Evolutionary conservation across 257 asterid genomes (phyloP).

Genomic region (Coffea canephora): DNA sequence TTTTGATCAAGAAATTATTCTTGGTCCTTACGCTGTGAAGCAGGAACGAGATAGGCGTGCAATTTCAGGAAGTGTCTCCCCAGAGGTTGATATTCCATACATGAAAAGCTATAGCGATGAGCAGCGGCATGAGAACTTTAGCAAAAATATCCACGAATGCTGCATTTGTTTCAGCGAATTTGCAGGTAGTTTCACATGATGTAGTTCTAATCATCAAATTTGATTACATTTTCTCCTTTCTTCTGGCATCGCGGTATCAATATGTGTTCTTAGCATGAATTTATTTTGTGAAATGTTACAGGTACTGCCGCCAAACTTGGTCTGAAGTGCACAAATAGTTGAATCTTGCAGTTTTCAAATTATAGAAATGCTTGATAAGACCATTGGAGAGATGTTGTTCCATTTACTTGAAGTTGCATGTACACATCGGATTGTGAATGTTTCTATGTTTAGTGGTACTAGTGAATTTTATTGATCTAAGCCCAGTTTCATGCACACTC

Average conservation of each 20-base stretch:
- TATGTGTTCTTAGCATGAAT: neutral
- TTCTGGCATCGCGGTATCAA: neutral
- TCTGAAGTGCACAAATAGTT: neutral
- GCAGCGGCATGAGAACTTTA: slow-evolving; percentile 58
- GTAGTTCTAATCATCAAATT: neutral
- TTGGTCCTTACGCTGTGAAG: slow-evolving; percentile 53
- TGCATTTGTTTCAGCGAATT: slow-evolving; percentile 71
- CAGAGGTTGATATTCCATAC: slow-evolving; percentile 63
- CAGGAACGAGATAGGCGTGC: slow-evolving; percentile 61
- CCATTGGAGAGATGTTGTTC: too few relatives aligned
- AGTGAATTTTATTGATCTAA: neutral
- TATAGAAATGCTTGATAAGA: neutral
- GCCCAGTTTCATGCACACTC: too few relatives aligned
- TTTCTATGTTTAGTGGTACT: neutral
- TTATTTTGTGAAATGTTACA: neutral
- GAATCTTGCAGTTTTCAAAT: neutral
- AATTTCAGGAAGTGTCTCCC: slow-evolving; percentile 57
- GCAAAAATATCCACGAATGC: slow-evolving; percentile 70
- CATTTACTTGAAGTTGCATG: neutral
- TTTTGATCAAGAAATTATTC: slow-evolving; percentile 61
- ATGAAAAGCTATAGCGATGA: slow-evolving; percentile 74
- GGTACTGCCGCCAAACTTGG: neutral
- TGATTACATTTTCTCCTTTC: neutral
- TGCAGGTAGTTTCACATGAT: slow-evolving; percentile 43
- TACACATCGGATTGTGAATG: neutral